Evolutionary conservation across 1,139 yeast genomes (phyloP).

Genomic region (Spathaspora sp.): DNA sequence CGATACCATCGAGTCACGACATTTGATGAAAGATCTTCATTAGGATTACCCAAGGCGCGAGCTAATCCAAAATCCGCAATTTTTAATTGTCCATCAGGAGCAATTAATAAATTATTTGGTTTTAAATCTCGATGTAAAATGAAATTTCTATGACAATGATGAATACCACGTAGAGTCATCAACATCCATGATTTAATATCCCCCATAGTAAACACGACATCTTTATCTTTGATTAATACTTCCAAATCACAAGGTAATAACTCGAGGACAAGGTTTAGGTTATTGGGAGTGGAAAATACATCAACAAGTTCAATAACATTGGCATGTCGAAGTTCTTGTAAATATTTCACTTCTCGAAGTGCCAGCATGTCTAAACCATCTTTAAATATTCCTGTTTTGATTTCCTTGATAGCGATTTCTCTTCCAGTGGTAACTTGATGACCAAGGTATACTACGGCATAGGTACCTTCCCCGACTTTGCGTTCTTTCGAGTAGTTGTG

Average conservation of each 20-base stretch:
- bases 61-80: constrained; percentile 98
- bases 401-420: constrained; percentile 88
- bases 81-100: constrained; percentile 85
- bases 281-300: constrained; percentile 72
- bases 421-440: constrained; percentile 56
- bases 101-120: constrained; percentile 77
- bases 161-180: constrained; percentile 91
- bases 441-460: constrained; percentile 94
- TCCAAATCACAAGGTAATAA: constrained; percentile 91
- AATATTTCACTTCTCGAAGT: constrained; percentile 86
- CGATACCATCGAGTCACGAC: constrained; percentile 98
- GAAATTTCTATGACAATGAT: constrained; percentile 90
- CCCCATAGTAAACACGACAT: constrained; percentile 75
- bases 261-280: constrained; percentile 84
- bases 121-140: constrained; percentile 88
- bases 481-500: constrained; percentile 53
- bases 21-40: constrained; percentile 81
- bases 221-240: constrained; percentile 78
- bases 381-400: constrained; percentile 90
- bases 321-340: constrained; percentile 80
- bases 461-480: constrained; percentile 98
- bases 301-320: constrained; percentile 88
- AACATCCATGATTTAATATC: constrained; percentile 92
- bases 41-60: constrained; percentile 73
- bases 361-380: constrained; percentile 99